Percentiles rank a stretch among this genome's conserved stretches.
phyloP scores from a whole-genome alignment of 2,329 filamentous ascomycete species.

The Tolypocladium cylindrosporum region DNA sequence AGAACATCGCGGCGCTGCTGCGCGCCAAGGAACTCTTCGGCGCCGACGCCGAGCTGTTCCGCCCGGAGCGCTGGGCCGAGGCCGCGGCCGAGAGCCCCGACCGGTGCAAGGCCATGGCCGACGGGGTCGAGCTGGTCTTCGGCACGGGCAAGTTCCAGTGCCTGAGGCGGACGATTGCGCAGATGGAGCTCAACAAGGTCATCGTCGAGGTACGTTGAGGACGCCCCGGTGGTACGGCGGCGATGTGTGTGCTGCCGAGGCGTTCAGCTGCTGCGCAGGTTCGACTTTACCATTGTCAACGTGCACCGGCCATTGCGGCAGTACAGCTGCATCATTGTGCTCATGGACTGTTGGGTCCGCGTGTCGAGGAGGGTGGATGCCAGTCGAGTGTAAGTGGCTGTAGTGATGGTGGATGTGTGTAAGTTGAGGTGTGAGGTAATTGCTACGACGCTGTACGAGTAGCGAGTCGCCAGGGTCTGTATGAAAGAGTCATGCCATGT shows the following conservation, averaged over 20 bases:
- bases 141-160: constrained; percentile 26
- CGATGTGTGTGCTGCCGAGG: background rate
- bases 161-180: constrained; percentile 25
- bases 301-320: constrained; percentile 8
- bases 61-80: constrained; percentile 28
- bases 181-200: constrained; percentile 26
- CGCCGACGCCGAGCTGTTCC: too few species aligned
- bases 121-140: constrained; percentile 25
- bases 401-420: too few species aligned
- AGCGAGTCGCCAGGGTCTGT: too few species aligned
- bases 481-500: too few species aligned
- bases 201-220: constrained; percentile 28
- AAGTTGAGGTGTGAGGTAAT: too few species aligned
- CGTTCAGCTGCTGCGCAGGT: constrained; percentile 7
- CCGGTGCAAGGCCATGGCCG: constrained; percentile 17
- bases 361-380: constrained; percentile 5
- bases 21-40: constrained; percentile 13
- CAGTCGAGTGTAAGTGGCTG: background rate
- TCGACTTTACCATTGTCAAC: constrained; percentile 9
- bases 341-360: constrained; percentile 12
- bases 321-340: constrained; percentile 9
- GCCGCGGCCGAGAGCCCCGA: constrained; percentile 10
- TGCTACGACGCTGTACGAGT: too few species aligned
- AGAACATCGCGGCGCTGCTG: constrained; percentile 20
- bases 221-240: too few species aligned